phyloP scores from a whole-genome alignment of 371 early-diverging fungal genomes.

The Syncephalastrum racemosum region DNA sequence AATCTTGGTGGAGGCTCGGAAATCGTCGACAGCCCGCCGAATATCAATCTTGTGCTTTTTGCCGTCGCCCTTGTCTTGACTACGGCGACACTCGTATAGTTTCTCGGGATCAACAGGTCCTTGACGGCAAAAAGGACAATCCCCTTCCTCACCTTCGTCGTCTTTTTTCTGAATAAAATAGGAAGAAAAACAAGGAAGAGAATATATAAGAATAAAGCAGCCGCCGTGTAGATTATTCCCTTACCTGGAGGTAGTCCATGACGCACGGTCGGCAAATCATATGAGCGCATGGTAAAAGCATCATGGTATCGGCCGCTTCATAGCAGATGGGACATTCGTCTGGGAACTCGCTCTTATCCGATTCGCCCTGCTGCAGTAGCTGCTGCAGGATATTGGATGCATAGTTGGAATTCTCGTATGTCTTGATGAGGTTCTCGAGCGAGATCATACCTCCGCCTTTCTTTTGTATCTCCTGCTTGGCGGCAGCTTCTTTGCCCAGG shows the following conservation, averaged over 20 bases:
- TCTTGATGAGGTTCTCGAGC: slow-evolving; percentile 48
- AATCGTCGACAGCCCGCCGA: slow-evolving; percentile 51
- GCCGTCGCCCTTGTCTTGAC: background rate
- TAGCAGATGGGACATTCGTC: slow-evolving; percentile 40
- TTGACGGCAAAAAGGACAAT: slow-evolving; percentile 66
- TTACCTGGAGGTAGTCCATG: slow-evolving; percentile 57
- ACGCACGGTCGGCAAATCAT: slow-evolving; percentile 64
- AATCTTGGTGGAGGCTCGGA: slow-evolving; percentile 63
- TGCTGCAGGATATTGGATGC: slow-evolving; percentile 16
- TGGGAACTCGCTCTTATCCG: background rate
- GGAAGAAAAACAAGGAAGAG: background rate
- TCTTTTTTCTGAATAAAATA: slow-evolving; percentile 40
- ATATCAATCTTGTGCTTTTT: slow-evolving; percentile 20
- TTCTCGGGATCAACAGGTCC: slow-evolving; percentile 51
- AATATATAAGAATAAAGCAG: background rate
- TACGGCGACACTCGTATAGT: slow-evolving; percentile 32
- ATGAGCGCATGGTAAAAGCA: slow-evolving; percentile 68
- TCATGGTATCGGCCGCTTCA: slow-evolving; percentile 49
- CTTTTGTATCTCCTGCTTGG: slow-evolving; percentile 11
- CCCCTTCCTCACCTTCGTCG: slow-evolving; percentile 49
- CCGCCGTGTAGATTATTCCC: background rate
- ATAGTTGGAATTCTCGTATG: slow-evolving; percentile 28
- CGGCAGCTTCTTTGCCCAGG: slow-evolving; percentile 25
- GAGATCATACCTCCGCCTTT: slow-evolving; percentile 33
- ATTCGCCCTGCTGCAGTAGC: slow-evolving; percentile 6